Percentiles rank a stretch among this genome's conserved stretches.
phyloP scores from a whole-genome alignment of 2,329 filamentous ascomycete species.

The Rhynchosporium graminicola region DNA sequence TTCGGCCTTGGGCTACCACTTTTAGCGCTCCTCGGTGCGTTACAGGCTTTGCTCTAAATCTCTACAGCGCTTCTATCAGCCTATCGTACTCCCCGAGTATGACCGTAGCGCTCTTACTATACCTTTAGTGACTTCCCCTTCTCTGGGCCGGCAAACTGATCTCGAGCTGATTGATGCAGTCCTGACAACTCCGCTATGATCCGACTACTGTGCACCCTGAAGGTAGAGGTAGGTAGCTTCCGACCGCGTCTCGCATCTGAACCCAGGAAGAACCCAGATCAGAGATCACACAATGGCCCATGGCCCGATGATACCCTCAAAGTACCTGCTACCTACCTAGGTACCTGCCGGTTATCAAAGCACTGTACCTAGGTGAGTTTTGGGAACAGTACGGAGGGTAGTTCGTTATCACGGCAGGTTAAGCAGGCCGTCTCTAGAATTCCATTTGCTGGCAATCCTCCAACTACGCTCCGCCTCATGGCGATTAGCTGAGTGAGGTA shows the following conservation, averaged over 20 bases:
- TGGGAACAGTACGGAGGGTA: no score
- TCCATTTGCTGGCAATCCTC: constrained; percentile 19
- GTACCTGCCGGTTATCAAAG: no score
- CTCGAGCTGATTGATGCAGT: background rate
- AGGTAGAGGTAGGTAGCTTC: background rate
- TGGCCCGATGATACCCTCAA: background rate
- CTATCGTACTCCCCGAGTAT: background rate
- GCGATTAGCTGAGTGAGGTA: constrained; percentile 19
- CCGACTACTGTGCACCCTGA: background rate
- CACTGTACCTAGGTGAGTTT: no score
- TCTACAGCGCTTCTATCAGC: background rate
- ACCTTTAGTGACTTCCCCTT: constrained; percentile 11
- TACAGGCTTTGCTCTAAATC: background rate
- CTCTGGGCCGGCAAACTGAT: background rate
- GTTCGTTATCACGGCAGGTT: background rate
- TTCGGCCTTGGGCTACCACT: background rate
- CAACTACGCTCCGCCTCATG: constrained; percentile 9
- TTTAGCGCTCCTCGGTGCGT: constrained; percentile 3
- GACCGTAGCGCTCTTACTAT: background rate
- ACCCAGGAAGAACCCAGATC: constrained; percentile 5
- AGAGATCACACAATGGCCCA: background rate
- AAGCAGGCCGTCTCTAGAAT: background rate
- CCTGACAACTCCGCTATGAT: constrained; percentile 5
- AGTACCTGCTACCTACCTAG: no score
- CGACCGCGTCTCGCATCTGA: constrained; percentile 1